A percentile compares a stretch with the other conserved stretches of the same genome.
Evolutionary conservation across 495 filamentous ascomycete genomes (phyloP).

Genomic region (Extremus antarcticus): DNA sequence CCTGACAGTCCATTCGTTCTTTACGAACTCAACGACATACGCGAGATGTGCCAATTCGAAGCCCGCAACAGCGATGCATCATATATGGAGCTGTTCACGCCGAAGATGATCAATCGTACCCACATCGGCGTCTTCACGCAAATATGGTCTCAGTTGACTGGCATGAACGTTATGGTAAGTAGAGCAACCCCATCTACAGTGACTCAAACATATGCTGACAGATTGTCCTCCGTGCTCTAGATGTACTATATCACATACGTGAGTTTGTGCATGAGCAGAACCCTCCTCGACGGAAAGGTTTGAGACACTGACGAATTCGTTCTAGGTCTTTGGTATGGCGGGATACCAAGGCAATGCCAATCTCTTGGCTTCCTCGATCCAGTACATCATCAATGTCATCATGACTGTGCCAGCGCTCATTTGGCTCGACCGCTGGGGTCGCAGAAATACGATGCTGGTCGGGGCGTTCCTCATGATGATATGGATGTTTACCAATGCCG

Average conservation of each 20-base stretch:
- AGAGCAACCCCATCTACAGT: no score
- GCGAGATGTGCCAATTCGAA: constrained; percentile 60
- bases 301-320: no score
- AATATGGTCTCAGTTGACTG: constrained; percentile 75
- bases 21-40: constrained; percentile 60
- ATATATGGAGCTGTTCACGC: constrained; percentile 59
- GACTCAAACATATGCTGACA: no score
- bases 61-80: constrained; percentile 49
- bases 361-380: constrained; percentile 59
- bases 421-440: constrained; percentile 49
- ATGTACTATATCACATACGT: constrained; percentile 40
- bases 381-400: constrained; percentile 59
- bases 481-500: constrained; percentile 62
- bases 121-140: constrained; percentile 68
- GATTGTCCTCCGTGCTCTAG: not conserved
- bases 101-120: constrained; percentile 64
- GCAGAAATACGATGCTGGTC: constrained; percentile 50
- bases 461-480: constrained; percentile 58
- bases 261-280: no score
- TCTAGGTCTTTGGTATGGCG: constrained; percentile 24
- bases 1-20: constrained; percentile 48
- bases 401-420: constrained; percentile 40
- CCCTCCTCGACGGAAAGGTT: no score
- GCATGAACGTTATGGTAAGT: constrained; percentile 92
- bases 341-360: constrained; percentile 27